These are phyloP conservation scores for Phytophthora hybrid DNA, from an alignment of 352 stramenopile species.

Conservation along the genomic window DNA sequence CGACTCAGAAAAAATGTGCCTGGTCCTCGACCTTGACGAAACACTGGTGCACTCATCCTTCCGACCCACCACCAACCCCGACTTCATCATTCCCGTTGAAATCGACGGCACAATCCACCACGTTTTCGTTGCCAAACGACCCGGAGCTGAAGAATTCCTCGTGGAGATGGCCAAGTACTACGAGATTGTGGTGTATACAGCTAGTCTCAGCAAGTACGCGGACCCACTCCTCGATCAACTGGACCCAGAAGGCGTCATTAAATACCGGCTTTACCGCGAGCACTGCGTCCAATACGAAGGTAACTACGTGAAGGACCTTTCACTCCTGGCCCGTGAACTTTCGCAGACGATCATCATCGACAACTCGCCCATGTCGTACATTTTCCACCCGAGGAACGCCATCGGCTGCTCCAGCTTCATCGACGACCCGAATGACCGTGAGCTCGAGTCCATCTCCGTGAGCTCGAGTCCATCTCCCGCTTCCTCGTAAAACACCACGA, in stretches of 20 bases:
- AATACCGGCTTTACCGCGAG: slow-evolving; percentile 92
- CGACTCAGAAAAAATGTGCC: slow-evolving; percentile 83
- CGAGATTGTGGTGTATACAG: slow-evolving; percentile 98
- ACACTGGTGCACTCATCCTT: slow-evolving; percentile 98
- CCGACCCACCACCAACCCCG: slow-evolving; percentile 89
- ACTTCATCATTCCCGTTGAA: slow-evolving; percentile 97
- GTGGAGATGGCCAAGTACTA: slow-evolving; percentile 95
- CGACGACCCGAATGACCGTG: slow-evolving; percentile 84
- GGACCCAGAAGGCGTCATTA: slow-evolving; percentile 90
- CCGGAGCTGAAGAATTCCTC: slow-evolving; percentile 96
- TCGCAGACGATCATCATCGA: slow-evolving; percentile 97
- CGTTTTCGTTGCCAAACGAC: slow-evolving; percentile 92
- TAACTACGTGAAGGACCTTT: slow-evolving; percentile 97
- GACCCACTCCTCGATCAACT: slow-evolving; percentile 96
- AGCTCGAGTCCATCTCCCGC: slow-evolving; percentile 79
- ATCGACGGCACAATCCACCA: slow-evolving; percentile 89
- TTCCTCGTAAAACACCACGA: slow-evolving; percentile 56
- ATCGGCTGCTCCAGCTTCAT: slow-evolving; percentile 88
- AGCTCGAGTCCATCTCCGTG: slow-evolving; percentile 82
- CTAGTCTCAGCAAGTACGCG: slow-evolving; percentile 96
- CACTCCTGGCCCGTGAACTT: slow-evolving; percentile 92
- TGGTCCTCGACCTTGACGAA: slow-evolving; percentile 96
- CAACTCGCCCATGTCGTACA: slow-evolving; percentile 97
- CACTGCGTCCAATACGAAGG: slow-evolving; percentile 95
- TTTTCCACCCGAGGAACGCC: slow-evolving; percentile 94